These are phyloP conservation scores for Malus sylvestris DNA, from an alignment of 306 rosid species.

Conservation along the genomic window DNA sequence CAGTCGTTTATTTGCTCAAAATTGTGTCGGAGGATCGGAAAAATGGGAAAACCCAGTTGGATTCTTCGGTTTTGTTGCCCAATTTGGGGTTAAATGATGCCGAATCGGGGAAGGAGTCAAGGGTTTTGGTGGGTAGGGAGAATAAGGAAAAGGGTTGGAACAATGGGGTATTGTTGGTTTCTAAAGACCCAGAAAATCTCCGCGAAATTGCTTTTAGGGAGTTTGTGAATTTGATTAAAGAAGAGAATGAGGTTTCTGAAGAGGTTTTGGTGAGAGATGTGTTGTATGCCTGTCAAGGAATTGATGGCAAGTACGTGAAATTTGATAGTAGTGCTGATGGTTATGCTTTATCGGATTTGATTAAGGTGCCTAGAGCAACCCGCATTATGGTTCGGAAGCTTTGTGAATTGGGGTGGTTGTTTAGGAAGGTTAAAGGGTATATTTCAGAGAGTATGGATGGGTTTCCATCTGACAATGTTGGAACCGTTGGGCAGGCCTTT, in stretches of 20 bases:
- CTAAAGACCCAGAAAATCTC: conserved; percentile 68
- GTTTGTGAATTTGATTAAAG: conserved; percentile 56
- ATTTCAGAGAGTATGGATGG: conserved; percentile 66
- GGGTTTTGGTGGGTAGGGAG: conserved; percentile 17
- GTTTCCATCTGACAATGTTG: conserved; percentile 73
- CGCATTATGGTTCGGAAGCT: conserved; percentile 62
- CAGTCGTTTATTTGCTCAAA: conserved; percentile 68
- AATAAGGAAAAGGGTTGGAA: conserved; percentile 42
- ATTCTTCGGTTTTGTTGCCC: conserved; percentile 53
- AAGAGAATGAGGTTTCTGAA: conserved; percentile 70
- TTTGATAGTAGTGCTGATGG: conserved; percentile 41
- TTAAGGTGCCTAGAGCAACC: conserved; percentile 66
- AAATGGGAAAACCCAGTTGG: conserved; percentile 26
- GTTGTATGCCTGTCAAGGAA: conserved; percentile 87
- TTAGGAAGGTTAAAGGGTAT: conserved; percentile 66
- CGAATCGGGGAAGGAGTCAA: conserved; percentile 26
- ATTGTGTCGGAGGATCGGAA: conserved; percentile 66
- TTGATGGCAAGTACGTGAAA: conserved; percentile 73
- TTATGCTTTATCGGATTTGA: conserved; percentile 40
- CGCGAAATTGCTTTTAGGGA: conserved; percentile 69
- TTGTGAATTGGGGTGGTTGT: conserved; percentile 80
- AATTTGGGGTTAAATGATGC: conserved; percentile 34
- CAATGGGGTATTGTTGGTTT: conserved; percentile 61
- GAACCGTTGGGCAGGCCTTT: conserved; percentile 88
- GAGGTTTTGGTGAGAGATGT: conserved; percentile 86